These are phyloP conservation scores for Tagetes erecta DNA, from an alignment of 129 eudicot genomes.

Conservation along the genomic window DNA sequence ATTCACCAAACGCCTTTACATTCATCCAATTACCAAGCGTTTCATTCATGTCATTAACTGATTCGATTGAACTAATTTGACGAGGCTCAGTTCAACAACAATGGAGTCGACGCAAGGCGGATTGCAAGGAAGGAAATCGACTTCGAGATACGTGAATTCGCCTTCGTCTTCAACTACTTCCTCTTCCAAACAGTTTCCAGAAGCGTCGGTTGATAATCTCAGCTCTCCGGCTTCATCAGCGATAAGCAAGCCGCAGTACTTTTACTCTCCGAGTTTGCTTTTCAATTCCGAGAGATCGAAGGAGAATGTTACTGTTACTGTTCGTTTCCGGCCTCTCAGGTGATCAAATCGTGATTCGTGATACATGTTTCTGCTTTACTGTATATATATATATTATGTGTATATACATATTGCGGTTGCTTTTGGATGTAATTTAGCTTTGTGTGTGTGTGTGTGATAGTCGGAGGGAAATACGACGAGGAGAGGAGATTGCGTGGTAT, in stretches of 20 bases:
- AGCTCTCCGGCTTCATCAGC: constrained; percentile 75
- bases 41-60: constrained; percentile 1
- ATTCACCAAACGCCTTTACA: not conserved
- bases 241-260: constrained; percentile 59
- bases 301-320: constrained; percentile 97
- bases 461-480: constrained; percentile 92
- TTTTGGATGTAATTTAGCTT: constrained; percentile 23
- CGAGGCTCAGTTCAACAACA: constrained; percentile 21
- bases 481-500: constrained; percentile 99
- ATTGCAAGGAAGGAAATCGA: constrained; percentile 39
- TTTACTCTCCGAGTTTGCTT: constrained; percentile 49
- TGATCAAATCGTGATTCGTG: constrained; percentile 20
- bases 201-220: constrained; percentile 55
- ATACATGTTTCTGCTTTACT: constrained; percentile 12
- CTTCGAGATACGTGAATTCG: constrained; percentile 44
- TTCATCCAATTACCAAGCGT: not conserved
- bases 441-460: constrained; percentile 35
- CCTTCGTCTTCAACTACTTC: constrained; percentile 76
- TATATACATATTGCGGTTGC: constrained; percentile 23
- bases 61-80: not conserved
- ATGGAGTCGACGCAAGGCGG: constrained; percentile 53
- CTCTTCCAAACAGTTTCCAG: constrained; percentile 67
- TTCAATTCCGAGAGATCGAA: constrained; percentile 57
- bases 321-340: constrained; percentile 98
- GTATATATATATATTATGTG: not conserved